phyloP scores from a whole-genome alignment of 805 yeast species.

The Starmerella riodocensis region DNA sequence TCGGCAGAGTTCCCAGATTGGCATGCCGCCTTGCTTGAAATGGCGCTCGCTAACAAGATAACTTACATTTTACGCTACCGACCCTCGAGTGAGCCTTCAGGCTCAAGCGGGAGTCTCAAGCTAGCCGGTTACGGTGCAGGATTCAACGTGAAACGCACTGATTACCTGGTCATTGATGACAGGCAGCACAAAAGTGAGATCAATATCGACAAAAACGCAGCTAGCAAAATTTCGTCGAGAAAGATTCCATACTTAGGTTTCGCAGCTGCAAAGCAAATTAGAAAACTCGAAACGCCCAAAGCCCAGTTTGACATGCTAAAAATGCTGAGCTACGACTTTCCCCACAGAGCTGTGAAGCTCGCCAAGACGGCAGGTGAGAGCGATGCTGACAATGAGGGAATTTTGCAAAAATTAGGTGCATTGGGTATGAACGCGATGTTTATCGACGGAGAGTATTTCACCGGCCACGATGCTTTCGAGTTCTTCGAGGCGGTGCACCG shows the following conservation, averaged over 20 bases:
- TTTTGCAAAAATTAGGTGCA: conserved; percentile 22
- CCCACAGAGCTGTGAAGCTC: conserved; percentile 37
- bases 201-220: conserved; percentile 19
- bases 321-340: conserved; percentile 39
- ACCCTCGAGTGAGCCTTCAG: conserved; percentile 26
- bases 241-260: conserved; percentile 9
- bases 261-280: conserved; percentile 21
- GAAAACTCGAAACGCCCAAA: neutral
- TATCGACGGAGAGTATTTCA: conserved; percentile 49
- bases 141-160: conserved; percentile 50
- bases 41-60: conserved; percentile 51
- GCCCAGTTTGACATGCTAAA: conserved; percentile 6
- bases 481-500: conserved; percentile 30
- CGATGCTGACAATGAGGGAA: conserved; percentile 19
- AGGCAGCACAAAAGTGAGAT: conserved; percentile 28
- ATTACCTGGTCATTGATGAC: conserved; percentile 54
- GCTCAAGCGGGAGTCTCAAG: neutral
- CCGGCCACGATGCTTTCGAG: conserved; percentile 27
- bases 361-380: conserved; percentile 23
- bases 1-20: conserved; percentile 41
- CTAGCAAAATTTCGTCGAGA: conserved; percentile 10
- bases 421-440: conserved; percentile 33
- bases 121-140: conserved; percentile 54
- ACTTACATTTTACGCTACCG: conserved; percentile 66
- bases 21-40: conserved; percentile 44